phyloP scores from a whole-genome alignment of 2,329 filamentous ascomycete species.

The Cladosporium sp. region DNA sequence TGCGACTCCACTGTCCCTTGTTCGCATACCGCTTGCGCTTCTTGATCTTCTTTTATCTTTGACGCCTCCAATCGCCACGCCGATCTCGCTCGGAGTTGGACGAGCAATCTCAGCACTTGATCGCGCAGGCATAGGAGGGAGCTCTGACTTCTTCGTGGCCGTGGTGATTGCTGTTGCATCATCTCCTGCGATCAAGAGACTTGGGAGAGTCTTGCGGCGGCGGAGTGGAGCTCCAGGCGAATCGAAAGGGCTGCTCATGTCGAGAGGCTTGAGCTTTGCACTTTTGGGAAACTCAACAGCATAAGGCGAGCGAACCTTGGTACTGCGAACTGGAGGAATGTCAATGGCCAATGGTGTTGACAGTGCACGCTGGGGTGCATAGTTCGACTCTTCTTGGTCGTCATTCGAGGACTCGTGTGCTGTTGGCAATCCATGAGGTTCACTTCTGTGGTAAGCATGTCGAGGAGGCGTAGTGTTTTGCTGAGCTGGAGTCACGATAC shows the following conservation, averaged over 20 bases:
- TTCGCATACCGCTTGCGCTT: conserved; percentile 31
- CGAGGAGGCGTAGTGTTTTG: conserved; percentile 18
- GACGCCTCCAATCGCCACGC: conserved; percentile 16
- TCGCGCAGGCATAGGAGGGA: conserved; percentile 8
- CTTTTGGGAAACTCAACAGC: conserved; percentile 36
- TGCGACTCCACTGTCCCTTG: conserved; percentile 5
- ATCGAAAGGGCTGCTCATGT: conserved; percentile 31
- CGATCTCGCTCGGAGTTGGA: conserved; percentile 11
- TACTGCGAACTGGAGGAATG: conserved; percentile 11
- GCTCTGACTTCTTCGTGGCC: conserved; percentile 12
- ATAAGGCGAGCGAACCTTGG: conserved; percentile 28
- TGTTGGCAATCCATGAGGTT: conserved; percentile 20
- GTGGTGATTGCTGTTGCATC: conserved; percentile 21
- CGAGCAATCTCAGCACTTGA: background rate
- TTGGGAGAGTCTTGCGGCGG: conserved; percentile 31
- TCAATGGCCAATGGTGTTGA: conserved; percentile 22
- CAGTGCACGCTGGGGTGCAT: conserved; percentile 17
- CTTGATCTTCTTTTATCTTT: conserved; percentile 31
- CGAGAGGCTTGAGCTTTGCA: conserved; percentile 32
- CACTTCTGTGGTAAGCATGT: conserved; percentile 32
- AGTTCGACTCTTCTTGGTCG: conserved; percentile 4
- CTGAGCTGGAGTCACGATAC: conserved; percentile 12
- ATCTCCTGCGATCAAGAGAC: conserved; percentile 24
- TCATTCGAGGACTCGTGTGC: conserved; percentile 15
- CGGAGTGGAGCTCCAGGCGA: conserved; percentile 23